These are phyloP conservation scores for Talaromyces atroroseus DNA, from an alignment of 2,329 filamentous ascomycete genomes.

Conservation along the genomic window DNA sequence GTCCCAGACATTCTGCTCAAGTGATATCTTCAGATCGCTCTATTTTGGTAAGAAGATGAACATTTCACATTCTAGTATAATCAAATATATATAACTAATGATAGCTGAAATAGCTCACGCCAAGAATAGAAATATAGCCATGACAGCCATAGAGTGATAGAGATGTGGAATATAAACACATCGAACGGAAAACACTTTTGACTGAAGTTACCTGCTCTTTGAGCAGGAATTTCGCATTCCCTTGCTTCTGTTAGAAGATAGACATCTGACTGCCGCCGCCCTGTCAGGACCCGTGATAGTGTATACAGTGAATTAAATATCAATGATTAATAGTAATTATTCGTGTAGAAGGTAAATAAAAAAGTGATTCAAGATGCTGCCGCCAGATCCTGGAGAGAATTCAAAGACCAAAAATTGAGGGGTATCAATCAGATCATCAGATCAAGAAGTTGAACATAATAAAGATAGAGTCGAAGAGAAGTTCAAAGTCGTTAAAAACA, in stretches of 20 bases:
- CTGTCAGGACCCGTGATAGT: slow-evolving; percentile 7
- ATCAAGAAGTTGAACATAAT: slow-evolving; percentile 13
- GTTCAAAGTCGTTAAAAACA: slow-evolving; percentile 2
- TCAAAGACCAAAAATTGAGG: slow-evolving; percentile 12
- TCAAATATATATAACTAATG: neutral
- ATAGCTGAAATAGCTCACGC: neutral
- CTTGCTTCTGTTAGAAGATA: neutral
- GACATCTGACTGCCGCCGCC: slow-evolving; percentile 3
- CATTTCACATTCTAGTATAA: neutral
- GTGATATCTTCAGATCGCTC: too few relatives aligned
- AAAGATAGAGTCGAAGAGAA: slow-evolving; percentile 3
- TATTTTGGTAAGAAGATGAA: neutral
- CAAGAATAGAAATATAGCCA: neutral
- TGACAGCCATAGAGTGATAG: neutral
- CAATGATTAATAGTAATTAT: slow-evolving; percentile 2
- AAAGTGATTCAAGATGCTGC: slow-evolving; percentile 5
- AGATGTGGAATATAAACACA: neutral
- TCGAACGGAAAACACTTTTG: slow-evolving; percentile 5
- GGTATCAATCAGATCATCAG: slow-evolving; percentile 15
- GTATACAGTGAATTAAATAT: slow-evolving; percentile 11
- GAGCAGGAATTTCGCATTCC: slow-evolving; percentile 1
- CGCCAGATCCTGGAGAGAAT: slow-evolving; percentile 8
- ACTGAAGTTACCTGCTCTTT: neutral
- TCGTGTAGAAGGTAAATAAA: neutral
- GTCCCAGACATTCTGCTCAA: too few relatives aligned